Evolutionary conservation across 495 filamentous ascomycete species (phyloP).

Genomic region (Lophium mytilinum): DNA sequence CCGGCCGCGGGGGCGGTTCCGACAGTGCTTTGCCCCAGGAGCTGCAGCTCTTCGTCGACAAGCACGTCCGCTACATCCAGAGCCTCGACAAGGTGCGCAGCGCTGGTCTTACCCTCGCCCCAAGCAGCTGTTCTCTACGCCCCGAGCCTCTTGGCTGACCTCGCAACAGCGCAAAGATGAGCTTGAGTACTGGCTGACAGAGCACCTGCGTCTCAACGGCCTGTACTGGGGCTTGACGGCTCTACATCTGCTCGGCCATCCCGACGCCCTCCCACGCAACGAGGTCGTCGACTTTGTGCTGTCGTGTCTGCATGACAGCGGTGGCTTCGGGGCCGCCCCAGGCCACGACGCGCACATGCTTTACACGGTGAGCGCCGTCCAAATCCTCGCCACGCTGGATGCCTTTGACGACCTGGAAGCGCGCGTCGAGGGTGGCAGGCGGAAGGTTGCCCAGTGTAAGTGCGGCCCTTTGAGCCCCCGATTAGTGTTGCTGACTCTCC

Average conservation of each 20-base stretch:
- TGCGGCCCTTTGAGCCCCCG: conserved; percentile 9
- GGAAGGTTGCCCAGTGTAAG: conserved; percentile 67
- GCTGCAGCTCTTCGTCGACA: conserved; percentile 56
- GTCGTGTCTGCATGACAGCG: conserved; percentile 77
- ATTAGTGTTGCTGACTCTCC: conserved; percentile 4
- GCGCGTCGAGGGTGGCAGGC: conserved; percentile 55
- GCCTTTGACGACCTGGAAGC: conserved; percentile 74
- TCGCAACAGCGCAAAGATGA: conserved; percentile 67
- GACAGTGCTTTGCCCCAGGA: conserved; percentile 46
- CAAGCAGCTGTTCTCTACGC: not conserved
- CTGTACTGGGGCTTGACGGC: conserved; percentile 94
- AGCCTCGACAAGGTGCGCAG: conserved; percentile 74
- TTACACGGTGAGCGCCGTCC: conserved; percentile 86
- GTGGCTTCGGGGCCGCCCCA: conserved; percentile 88
- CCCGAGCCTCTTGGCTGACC: conserved; percentile 18
- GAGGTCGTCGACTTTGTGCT: conserved; percentile 86
- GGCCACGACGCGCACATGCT: conserved; percentile 94
- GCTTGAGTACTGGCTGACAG: conserved; percentile 93
- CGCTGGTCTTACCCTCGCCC: not conserved
- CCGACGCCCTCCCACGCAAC: conserved; percentile 69
- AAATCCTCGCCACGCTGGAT: conserved; percentile 78
- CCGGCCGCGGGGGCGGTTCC: conserved; percentile 44
- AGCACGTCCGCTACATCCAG: conserved; percentile 90
- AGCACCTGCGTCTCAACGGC: conserved; percentile 89
- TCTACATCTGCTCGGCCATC: conserved; percentile 72